Base-by-base conservation (phyloP, 139 green algal species). In the Nannochloris sp. region DNA sequence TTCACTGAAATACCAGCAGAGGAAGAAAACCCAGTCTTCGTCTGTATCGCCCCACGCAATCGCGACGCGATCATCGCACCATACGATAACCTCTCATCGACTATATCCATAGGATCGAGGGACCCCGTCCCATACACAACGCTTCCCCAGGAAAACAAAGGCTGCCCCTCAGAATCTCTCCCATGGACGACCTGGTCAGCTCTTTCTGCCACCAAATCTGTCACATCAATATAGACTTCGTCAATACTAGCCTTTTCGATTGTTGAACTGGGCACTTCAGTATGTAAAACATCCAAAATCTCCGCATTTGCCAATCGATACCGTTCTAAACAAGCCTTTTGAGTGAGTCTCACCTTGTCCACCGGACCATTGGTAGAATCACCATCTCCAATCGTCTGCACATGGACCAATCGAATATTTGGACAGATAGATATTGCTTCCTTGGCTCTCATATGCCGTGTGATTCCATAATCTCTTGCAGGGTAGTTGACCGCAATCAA, bases 161-260 rank as follows among this genome's bases (percentile, higher is more conserved):
- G 40, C 12, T 25, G n/a, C 28, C 16, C 23, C 14, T 51, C 23
- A 31, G n/a, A 12, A 31, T 60, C 61, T 37, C 44, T 17, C 23
- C 20, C 65, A 28, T 23, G 20, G 20, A 23, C 20, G 20, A 23
- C 20, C 20, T 23, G 20, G 20, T 23, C 20, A 23, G 20, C 20
- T 23, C 20, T 23, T 23, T 23, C 20, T 23, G 78, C 78, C 25
- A 83, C 78, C 48, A 83, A 65, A 49, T 59, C 20, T 0, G 89
- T 95, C 9, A 94, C 57, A 66, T 97, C 91, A 11, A 96, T 63
- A 70, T 92, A 97, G 1, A 84, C 85, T 67, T 97, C 91, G 48
- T 97, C 91, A 26, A 97, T 92, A 28, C 70, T 84, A 0, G 89
- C 89, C 61, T 84, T 85, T 62, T 95, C 83, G 0, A 82, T 66